Evolutionary conservation across 495 filamentous ascomycete species (phyloP).

Genomic region (Pyrenopolyporus hunteri): DNA sequence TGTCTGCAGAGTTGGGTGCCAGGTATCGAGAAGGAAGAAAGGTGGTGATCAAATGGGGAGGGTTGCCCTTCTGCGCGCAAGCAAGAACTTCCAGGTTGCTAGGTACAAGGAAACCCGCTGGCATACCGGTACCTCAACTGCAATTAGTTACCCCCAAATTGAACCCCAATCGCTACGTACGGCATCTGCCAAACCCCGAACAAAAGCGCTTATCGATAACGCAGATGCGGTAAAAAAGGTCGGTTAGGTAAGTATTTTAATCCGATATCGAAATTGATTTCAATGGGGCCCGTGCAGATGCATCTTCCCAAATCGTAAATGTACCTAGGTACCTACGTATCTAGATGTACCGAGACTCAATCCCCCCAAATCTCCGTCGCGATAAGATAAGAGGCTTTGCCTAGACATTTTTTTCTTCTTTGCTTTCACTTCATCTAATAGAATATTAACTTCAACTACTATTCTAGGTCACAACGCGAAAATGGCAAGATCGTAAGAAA

Average conservation of each 20-base stretch:
- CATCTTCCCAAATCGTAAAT: too few species aligned
- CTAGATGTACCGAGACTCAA: too few species aligned
- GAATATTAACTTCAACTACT: neutral
- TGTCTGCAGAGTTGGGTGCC: constrained; percentile 31
- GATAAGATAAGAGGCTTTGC: constrained; percentile 28
- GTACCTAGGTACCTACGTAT: too few species aligned
- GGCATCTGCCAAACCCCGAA: constrained; percentile 24
- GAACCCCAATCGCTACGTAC: constrained; percentile 21
- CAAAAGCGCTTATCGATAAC: constrained; percentile 33
- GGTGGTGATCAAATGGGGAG: constrained; percentile 36
- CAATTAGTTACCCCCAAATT: constrained; percentile 10
- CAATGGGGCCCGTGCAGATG: too few species aligned
- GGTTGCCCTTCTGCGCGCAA: constrained; percentile 34
- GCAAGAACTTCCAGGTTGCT: constrained; percentile 13
- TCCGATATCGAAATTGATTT: constrained; percentile 22
- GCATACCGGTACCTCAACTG: neutral
- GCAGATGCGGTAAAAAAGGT: neutral
- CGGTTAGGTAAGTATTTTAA: constrained; percentile 6
- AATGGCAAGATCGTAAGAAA: constrained; percentile 43
- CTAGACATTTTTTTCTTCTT: constrained; percentile 25
- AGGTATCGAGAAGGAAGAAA: constrained; percentile 23
- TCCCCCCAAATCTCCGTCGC: neutral
- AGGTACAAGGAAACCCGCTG: constrained; percentile 17
- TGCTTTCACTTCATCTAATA: too few species aligned
- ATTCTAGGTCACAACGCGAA: neutral